Percentiles rank a stretch among this genome's conserved stretches.
These are phyloP conservation scores for Microcera coccophila DNA, from an alignment of 2,329 filamentous ascomycete species.

Conservation along the genomic window DNA sequence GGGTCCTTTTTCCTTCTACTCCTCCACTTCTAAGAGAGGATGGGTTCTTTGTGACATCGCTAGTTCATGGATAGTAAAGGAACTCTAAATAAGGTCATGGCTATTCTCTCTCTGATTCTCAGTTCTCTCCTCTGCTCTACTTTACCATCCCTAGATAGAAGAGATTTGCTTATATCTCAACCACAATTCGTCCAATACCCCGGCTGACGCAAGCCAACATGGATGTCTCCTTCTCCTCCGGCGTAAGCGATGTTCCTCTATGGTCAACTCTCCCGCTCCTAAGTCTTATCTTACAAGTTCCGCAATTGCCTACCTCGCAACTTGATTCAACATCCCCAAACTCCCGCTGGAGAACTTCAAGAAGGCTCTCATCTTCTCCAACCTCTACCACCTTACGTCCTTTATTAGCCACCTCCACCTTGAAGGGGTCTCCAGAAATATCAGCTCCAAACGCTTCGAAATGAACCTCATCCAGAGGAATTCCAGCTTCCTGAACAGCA, in stretches of 20 bases:
- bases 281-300: slow-evolving; percentile 46
- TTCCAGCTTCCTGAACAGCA: slow-evolving; percentile 38
- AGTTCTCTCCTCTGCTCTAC: no score
- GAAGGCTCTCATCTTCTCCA: slow-evolving; percentile 45
- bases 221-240: slow-evolving; percentile 40
- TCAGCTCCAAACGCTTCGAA: slow-evolving; percentile 57
- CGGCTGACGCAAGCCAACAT: slow-evolving; percentile 53
- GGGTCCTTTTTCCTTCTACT: no score
- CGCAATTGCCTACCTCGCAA: slow-evolving; percentile 54
- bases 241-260: slow-evolving; percentile 44
- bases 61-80: no score
- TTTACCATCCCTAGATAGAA: no score
- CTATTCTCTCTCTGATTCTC: no score
- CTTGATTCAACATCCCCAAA: slow-evolving; percentile 44
- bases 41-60: no score
- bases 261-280: slow-evolving; percentile 45
- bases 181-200: slow-evolving; percentile 45
- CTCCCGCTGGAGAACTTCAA: slow-evolving; percentile 44
- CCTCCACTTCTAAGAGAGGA: no score
- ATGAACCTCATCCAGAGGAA: slow-evolving; percentile 52
- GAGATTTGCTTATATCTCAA: slow-evolving; percentile 51
- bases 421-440: slow-evolving; percentile 56
- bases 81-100: no score
- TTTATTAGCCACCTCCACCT: slow-evolving; percentile 47
- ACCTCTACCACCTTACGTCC: slow-evolving; percentile 42